Base-by-base conservation (phyloP, 1,284 basidiomycete species). In the Rhodotorula sp. region DNA sequence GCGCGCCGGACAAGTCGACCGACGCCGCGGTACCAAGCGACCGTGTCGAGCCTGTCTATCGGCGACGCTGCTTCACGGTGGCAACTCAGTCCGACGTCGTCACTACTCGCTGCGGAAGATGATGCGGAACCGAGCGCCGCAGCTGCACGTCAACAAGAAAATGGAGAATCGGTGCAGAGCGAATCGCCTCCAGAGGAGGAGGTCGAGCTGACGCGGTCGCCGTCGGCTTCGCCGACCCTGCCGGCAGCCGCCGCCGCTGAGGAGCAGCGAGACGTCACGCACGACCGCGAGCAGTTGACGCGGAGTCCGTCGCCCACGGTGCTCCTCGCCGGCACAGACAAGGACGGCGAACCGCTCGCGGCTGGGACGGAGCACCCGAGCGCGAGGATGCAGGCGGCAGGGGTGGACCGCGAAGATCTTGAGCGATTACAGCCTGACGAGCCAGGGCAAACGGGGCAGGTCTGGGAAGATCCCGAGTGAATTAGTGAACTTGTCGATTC, bases 391-490 rank as follows among this genome's bases (percentile, higher is more conserved):
- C 45, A n/a, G 8, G 59, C 37, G 6, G 59, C 59, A 46, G 59
- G 59, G 30, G 30, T 60, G 12, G 33, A 20, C 49, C 33, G n/a
- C n/a, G 33, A 33, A 10, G 59, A 22, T 24, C 51, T 30, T 30
- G 48, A 46, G 56, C 49, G 44, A n/a, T 20, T 46, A 37, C 60
- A 46, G 45, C 37, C 42, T 37, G 53, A 22, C 1, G 37, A 22
- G 37, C 37, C 51, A 37, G 22, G 22, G 22, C 56, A 5, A 42
- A 29, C 17, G 51, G 37, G 17, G 15, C 42, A 30, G 51, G 37
- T 15, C 5, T 67, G 66, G 66, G 66, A 62, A 22, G 66, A 67
- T 18, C 66, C 66, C 20, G 66, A 67, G 48, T 67, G 45, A 66
- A 26, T n/a, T n/a, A 14, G 6, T 29, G 15, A 17, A 20, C 5